Conservation (phyloP, 768 basidiomycete species). For the Naganishia vaughanmartiniae region DNA sequence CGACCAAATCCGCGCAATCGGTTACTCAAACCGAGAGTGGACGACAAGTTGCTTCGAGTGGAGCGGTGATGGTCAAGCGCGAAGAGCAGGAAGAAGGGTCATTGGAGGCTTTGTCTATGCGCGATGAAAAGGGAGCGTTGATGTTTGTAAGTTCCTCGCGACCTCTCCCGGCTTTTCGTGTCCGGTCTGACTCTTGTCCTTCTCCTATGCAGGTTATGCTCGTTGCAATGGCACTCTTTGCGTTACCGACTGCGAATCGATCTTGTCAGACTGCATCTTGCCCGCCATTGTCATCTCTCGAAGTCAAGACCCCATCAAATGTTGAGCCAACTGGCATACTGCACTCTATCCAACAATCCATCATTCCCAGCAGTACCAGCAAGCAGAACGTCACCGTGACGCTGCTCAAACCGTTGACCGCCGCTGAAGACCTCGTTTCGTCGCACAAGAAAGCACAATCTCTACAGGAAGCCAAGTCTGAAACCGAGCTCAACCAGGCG, state of each 20-base stretch:
- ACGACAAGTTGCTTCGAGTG: background rate
- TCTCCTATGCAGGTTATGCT: conserved; percentile 28
- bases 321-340: background rate
- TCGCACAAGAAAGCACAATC: background rate
- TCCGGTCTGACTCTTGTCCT: background rate
- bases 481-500: conserved; percentile 3
- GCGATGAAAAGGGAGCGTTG: conserved; percentile 28
- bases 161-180: background rate
- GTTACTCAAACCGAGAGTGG: too few relatives aligned
- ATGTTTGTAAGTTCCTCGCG: conserved; percentile 32
- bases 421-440: background rate
- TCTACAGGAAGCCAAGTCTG: background rate
- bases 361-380: background rate
- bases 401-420: conserved; percentile 12
- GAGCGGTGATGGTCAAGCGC: background rate
- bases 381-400: conserved; percentile 8
- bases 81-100: background rate
- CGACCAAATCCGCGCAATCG: too few relatives aligned
- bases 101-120: background rate
- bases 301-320: background rate
- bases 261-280: background rate
- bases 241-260: conserved; percentile 20
- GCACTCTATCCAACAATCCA: background rate
- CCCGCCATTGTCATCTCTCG: background rate
- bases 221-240: conserved; percentile 30